A percentile compares a stretch with the other conserved stretches of the same genome.
Evolutionary conservation across 371 early-diverging fungal species (phyloP).

Genomic region (Conidiobolus coronatus): DNA sequence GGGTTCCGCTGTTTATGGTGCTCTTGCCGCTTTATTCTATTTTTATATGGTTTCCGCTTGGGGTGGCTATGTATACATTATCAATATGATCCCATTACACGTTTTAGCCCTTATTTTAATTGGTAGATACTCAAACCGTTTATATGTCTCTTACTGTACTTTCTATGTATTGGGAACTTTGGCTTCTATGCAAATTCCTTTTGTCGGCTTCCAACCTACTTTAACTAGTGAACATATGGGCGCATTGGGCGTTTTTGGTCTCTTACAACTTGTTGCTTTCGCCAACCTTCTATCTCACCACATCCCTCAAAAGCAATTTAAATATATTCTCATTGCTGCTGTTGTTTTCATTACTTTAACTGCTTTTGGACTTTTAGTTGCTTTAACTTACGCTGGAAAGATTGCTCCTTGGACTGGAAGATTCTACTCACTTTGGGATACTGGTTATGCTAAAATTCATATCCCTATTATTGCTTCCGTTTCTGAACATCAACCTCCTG

Average conservation of each 20-base stretch:
- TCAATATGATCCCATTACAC: slow-evolving; percentile 93
- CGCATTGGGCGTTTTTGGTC: slow-evolving; percentile 77
- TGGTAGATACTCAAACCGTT: slow-evolving; percentile 81
- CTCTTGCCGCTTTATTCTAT: slow-evolving; percentile 75
- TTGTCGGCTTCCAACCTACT: slow-evolving; percentile 96
- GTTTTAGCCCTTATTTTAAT: slow-evolving; percentile 82
- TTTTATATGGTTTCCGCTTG: slow-evolving; percentile 99
- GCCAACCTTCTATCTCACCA: slow-evolving; percentile 53
- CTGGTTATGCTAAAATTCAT: slow-evolving; percentile 93
- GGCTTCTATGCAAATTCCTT: slow-evolving; percentile 94
- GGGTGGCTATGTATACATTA: slow-evolving; percentile 99
- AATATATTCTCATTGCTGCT: slow-evolving; percentile 37
- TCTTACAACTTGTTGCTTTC: slow-evolving; percentile 84
- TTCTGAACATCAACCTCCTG: slow-evolving; percentile 97
- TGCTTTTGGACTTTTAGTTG: slow-evolving; percentile 22
- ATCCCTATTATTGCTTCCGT: slow-evolving; percentile 99
- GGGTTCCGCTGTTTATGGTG: slow-evolving; percentile 75
- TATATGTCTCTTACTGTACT: slow-evolving; percentile 91
- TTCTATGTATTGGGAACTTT: slow-evolving; percentile 92
- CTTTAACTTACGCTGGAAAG: slow-evolving; percentile 39
- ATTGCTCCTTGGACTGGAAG: slow-evolving; percentile 98
- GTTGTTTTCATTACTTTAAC: slow-evolving; percentile 30
- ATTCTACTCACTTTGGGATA: slow-evolving; percentile 97
- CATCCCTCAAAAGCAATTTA: slow-evolving; percentile 66
- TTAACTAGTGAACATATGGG: slow-evolving; percentile 97